Evolutionary conservation across 805 yeast species (phyloP), one percentile per base, ranked within the genome.

Genomic region (Pichia cephalocereana): DNA sequence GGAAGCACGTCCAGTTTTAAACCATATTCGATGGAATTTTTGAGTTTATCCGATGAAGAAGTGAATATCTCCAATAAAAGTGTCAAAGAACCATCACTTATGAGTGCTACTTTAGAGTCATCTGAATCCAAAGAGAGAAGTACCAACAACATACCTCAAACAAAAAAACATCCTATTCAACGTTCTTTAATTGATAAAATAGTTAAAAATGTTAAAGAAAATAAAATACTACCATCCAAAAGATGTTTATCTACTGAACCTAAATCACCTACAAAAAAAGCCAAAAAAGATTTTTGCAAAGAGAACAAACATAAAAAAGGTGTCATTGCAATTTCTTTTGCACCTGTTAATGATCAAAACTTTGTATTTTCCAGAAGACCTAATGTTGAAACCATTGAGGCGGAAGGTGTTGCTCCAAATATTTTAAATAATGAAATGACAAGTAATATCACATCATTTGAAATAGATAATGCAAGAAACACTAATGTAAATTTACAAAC

Each of bases 321-420:
- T 34, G 23, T 42, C 12, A 34, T 42, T 34, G 45, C 45, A 18
- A 36, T 23, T 7, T 42, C 45, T 3, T 52, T 38, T 45, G 52
- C 51, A 4, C 54, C 54, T 2, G 34, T 44, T 8, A 12, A 40
- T 9, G 38, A 46, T 27, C 28, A 47, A 7, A 40, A 40, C 11
- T 63, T 57, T 48, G 50, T 56, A 40, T 58, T 57, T 40, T 53
- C 57, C 34, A 54, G 66, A 44, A 40, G 51, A 12, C 45, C 53
- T 10, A 47, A 58, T 17, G 27, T 48, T 10, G 65, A 66, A 1
- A 58, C 68, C 2, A 54, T 59, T 6, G 66, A 64, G 43, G 40
- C 62, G 10, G 69, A 64, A 46, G 52, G 44, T 11, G 18, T 44
- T 4, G 31, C 27, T 5, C 41, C 44, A 9, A 14, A n/a, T 3